Base-by-base conservation (phyloP, 768 basidiomycete species). In the Kwoniella botswanensis region DNA sequence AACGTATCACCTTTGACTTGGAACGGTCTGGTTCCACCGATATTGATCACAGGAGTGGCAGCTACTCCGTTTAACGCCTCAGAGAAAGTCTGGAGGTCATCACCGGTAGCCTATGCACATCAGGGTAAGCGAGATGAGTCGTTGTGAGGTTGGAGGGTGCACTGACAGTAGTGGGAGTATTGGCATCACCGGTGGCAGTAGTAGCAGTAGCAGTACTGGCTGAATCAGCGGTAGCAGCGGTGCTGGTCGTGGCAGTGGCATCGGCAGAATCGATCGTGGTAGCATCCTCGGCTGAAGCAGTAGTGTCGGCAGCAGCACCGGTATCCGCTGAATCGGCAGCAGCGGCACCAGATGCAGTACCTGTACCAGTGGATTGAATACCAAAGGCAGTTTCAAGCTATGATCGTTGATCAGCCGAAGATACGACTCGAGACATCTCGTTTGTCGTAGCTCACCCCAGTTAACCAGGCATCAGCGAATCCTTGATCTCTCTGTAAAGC, bases 81-180 rank as follows among this genome's bases (percentile, higher is more conserved):
- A 71, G 86, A 86, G 84, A 89, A 89, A 26, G 81, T 86, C 72
- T 88, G 88, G 53, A 88, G 79, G 78, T 88, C 88, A 7, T 66
- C 18, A n/a, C 43, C 56, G 17, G 57, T 29, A 2, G 57, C 26
- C 57, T 58, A 21, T 55, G 21, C 26, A 26, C 26, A 26, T 26
- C 26, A 26, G 26, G 3, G 26, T 26, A 26, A 26, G 26, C 26
- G 26, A 26, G 26, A 26, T 26, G 26, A 26, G 2, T 26, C 3
- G 3, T 3, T 26, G 26, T 26, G 4, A 57, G 7, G 21, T 57
- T 57, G 55, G 55, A 21, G 12, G n/a, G 4, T 12, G 42, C 73
- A 43, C 62, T 69, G 6, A 43, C 26, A 26, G 22, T 26, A 61
- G 22, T 22, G 43, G 24, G 7, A 35, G 35, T 35, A 24, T 56